These are phyloP conservation scores for Melaleuca alternifolia DNA, from an alignment of 345 rosid species.

Conservation along the genomic window DNA sequence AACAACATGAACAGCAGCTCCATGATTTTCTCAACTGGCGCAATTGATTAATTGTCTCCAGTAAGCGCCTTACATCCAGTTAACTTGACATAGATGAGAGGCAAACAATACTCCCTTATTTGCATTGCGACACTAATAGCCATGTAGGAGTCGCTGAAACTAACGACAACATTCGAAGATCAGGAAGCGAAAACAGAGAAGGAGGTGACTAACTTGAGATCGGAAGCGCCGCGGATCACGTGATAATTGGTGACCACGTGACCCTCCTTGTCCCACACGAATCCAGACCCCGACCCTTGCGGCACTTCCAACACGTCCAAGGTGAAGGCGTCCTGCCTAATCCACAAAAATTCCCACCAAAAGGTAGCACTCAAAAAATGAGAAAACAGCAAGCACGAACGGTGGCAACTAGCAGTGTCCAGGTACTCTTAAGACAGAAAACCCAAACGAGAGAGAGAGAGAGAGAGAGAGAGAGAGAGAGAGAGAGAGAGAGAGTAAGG, in stretches of 20 bases:
- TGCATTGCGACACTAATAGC: background rate
- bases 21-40: background rate
- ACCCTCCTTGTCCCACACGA: slow-evolving; percentile 84
- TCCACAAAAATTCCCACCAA: background rate
- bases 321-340: slow-evolving; percentile 91
- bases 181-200: background rate
- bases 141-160: background rate
- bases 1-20: background rate
- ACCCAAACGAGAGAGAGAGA: background rate
- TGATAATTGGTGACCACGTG: slow-evolving; percentile 91
- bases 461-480: background rate
- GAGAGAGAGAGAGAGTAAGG: background rate
- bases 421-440: background rate
- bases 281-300: slow-evolving; percentile 95
- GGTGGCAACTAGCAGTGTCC: background rate
- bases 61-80: background rate
- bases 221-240: slow-evolving; percentile 97
- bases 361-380: background rate
- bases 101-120: background rate
- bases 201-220: slow-evolving; percentile 53
- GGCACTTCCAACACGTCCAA: slow-evolving; percentile 95
- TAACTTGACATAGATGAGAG: background rate
- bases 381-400: background rate
- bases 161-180: background rate
- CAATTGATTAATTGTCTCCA: background rate